Evolutionary conservation across 176 grass and related monocot genomes (phyloP), one percentile per base, ranked within the genome.

Genomic region (Zoysia pacifica): DNA sequence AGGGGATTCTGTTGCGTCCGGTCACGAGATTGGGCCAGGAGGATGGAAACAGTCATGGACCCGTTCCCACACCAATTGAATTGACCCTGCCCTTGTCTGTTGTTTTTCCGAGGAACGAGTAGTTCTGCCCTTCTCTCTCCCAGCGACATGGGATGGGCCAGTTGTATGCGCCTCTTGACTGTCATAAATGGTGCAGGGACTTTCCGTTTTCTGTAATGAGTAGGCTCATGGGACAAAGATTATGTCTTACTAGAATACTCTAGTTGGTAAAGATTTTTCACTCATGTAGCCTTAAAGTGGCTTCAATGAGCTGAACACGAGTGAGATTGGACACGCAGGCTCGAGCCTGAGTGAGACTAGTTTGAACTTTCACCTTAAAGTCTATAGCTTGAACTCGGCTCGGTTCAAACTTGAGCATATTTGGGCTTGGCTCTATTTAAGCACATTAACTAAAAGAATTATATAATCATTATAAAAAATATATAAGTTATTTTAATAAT

Each of bases 111-210:
- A 48, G 48, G 53, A 41, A 42, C 37, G 42, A n/a, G 7, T 59
- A 60, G 43, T 46, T 44, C 51, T 3, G 11, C 13, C 10, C 51
- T 55, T 51, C 47, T 42, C 75, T 78, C n/a, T 79, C 74, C 55
- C 15, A 40, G 62, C 55, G 42, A 81, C 79, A 50, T 81, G 78
- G 20, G 78, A 50, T 81, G 78, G 20, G 78, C 19, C 7, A 4
- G 48, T 69, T 60, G 14, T 80, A 56, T 19, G 43, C 58, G 28
- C 18, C 43, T 60, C 67, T 71, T 81, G 66, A 71, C 78, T 53
- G 43, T 43, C 67, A 49, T 81, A 72, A 50, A 72, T 72, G 67
- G 3, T 20, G 55, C 41, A 61, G 54, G 54, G 67, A 41, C 53
- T 62, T 62, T 47, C 6, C 9, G 35, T 81, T 61, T 70, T 54